Base-by-base conservation (phyloP, 768 basidiomycete species). In the Cystobasidium ongulense region DNA sequence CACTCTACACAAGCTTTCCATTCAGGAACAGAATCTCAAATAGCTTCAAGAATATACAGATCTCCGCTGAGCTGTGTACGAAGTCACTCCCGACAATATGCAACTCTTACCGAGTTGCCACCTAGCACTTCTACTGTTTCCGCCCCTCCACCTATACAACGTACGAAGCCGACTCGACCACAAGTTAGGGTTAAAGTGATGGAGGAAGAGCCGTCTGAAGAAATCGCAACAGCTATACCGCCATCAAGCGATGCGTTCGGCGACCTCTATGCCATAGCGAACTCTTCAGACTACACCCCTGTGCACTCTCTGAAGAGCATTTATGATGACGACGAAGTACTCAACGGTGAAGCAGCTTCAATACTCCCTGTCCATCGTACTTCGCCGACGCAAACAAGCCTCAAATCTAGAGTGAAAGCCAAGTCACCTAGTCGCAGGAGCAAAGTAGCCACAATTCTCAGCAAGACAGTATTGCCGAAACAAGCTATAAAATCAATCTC, bases 51-150 rank as follows among this genome's bases (percentile, higher is more conserved):
- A 13, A 13, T 13, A 46, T n/a, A 46, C 13, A 46, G 43, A 46
- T 13, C 13, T 13, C 43, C 13, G n/a, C 13, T 46, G n/a, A 13
- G 43, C n/a, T 46, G 43, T 46, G 13, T 46, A 46, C 13, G 43
- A 5, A 13, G 11, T 13, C 57, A 31, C 13, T 13, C n/a, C 5
- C 57, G 57, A 10, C 5, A 13, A 7, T 59, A 59, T 59, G 57
- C 57, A 27, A 59, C 57, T 29, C 25, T 59, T 59, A 59, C 57
- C 33, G 57, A 59, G 33, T 35, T 59, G 57, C 57, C 57, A 59
- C 25, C 29, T 29, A 35, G 17, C 8, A 13, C 33, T 29, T 27
- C 57, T 5, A 35, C 25, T 59, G 27, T 13, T 27, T 15, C 57
- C 21, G 29, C 57, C 2, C 57, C 25, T 59, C 57, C 57, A 21